Base-by-base conservation (phyloP, 1,139 yeast genomes). In the Maudiozyma humilis region DNA sequence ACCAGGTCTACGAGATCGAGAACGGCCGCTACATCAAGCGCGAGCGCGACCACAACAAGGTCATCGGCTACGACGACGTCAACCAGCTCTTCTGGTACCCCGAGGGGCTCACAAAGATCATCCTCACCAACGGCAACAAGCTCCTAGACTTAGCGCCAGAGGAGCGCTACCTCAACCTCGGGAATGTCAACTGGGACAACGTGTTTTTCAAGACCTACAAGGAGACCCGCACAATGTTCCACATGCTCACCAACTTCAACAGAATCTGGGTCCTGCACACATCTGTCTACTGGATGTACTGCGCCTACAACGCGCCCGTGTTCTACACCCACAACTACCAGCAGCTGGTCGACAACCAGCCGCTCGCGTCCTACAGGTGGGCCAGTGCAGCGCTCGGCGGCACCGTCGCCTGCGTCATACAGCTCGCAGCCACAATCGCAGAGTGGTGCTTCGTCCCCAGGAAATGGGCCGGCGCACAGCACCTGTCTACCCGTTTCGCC, bases 31-130 rank as follows among this genome's bases (percentile, higher is more conserved):
- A 82, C 60, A 93, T 91, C 57, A 93, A 93, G 71, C 89, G 99
- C 67, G 98, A 91, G 74, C 84, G 77, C 60, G 98, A 91, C 68
- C 98, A 93, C 71, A 84, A 88, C 72, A 76, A 84, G 63, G 78
- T 91, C 55, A 82, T 91, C 62, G 98, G 98, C 67, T 91, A 91
- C 66, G 99, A 91, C 72, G 98, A 93, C 72, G 94, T 91, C 50
- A 91, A 93, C 69, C 99, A 93, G 73, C 77, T 91, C 58, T 91
- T 91, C 71, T 91, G 99, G 98, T 93, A 91, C 69, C 97, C 98
- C 37, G 97, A 91, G 70, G 99, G 98, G 73, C 84, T 91, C 57
- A 84, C 93, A 50, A 82, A 94, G 70, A 89, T 91, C 60, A 76
- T 83, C 42, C 78, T 89, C 61, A 89, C 83, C 63, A 97, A 91